Conservation (phyloP, 345 rosid genomes). For the Toxicodendron radicans region DNA sequence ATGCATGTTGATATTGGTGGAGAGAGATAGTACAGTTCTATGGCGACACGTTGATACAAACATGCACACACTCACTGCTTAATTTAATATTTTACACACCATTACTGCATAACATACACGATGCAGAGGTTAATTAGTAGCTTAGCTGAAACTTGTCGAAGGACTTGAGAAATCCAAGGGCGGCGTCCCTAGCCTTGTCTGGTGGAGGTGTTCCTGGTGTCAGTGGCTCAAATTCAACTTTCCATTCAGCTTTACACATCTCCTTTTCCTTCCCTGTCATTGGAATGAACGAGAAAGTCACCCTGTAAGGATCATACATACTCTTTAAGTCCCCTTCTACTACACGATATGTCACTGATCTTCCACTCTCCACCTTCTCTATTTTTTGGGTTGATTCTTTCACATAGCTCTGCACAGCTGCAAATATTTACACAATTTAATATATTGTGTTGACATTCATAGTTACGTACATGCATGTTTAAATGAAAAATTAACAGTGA, state of each 20-base stretch:
- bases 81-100: too few relatives aligned
- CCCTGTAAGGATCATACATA: slow-evolving; percentile 42
- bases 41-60: too few relatives aligned
- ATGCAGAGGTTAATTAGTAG: neutral
- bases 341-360: slow-evolving; percentile 38
- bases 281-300: slow-evolving; percentile 37
- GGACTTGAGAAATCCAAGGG: slow-evolving; percentile 38
- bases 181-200: slow-evolving; percentile 40
- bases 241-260: slow-evolving; percentile 40
- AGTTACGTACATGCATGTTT: neutral
- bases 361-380: slow-evolving; percentile 36
- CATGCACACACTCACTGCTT: too few relatives aligned
- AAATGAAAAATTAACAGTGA: neutral
- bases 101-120: too few relatives aligned
- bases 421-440: neutral
- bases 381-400: slow-evolving; percentile 43
- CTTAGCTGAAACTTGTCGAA: slow-evolving; percentile 29
- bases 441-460: too few relatives aligned
- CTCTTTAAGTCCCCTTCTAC: slow-evolving; percentile 34
- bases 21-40: too few relatives aligned
- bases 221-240: slow-evolving; percentile 31
- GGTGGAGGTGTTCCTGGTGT: slow-evolving; percentile 37
- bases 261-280: slow-evolving; percentile 27
- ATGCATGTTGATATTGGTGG: too few relatives aligned
- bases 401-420: slow-evolving; percentile 37